Conservation (phyloP, 2,329 filamentous ascomycete species). For the Massarina eburnea region DNA sequence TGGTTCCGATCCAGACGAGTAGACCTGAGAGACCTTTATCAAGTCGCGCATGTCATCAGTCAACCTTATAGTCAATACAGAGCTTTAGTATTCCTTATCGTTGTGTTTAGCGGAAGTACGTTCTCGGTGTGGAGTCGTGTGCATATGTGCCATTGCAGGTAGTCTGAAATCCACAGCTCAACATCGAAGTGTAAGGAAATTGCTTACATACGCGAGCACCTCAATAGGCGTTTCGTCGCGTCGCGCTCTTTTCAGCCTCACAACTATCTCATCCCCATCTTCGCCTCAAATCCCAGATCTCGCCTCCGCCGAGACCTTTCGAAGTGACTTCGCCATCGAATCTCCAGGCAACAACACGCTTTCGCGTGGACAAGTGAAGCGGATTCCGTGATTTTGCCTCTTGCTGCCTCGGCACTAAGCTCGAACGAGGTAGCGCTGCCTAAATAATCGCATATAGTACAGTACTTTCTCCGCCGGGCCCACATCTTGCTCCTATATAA, state of each 20-base stretch:
- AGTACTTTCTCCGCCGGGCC: neutral
- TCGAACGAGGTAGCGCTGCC: conserved; percentile 5
- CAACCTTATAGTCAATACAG: no score
- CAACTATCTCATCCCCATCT: neutral
- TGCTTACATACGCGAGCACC: neutral
- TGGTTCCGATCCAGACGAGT: no score
- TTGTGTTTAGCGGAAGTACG: no score
- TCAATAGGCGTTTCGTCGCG: no score
- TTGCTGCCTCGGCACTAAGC: conserved; percentile 12
- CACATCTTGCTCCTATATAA: neutral
- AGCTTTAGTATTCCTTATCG: neutral
- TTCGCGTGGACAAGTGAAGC: neutral
- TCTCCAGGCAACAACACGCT: neutral
- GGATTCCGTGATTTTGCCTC: neutral
- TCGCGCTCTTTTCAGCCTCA: neutral
- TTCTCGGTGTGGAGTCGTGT: no score
- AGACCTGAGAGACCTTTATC: no score
- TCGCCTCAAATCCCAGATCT: neutral
- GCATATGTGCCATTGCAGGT: neutral
- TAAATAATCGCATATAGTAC: neutral
- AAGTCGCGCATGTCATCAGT: no score
- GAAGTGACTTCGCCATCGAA: neutral
- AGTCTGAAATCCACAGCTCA: neutral
- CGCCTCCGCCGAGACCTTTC: neutral
- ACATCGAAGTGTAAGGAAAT: neutral